Evolutionary conservation across 345 rosid species (phyloP).

Genomic region (Eucalyptus erythrocorys): DNA sequence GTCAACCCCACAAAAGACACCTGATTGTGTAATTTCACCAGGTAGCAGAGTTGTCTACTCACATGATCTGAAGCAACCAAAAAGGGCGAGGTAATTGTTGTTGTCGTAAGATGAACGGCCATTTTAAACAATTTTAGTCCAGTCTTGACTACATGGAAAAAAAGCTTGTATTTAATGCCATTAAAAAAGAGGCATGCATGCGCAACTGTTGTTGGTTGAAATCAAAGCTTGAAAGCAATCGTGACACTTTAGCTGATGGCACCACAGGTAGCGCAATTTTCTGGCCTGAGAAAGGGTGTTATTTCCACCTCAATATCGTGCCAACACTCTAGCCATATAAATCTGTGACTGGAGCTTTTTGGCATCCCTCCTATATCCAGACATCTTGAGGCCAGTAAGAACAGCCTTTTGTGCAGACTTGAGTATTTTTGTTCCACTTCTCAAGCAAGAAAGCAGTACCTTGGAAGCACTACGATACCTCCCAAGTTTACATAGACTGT

Average conservation of each 20-base stretch:
- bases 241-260: background rate
- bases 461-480: conserved; percentile 54
- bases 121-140: background rate
- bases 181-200: background rate
- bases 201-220: background rate
- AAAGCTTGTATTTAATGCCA: background rate
- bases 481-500: conserved; percentile 66
- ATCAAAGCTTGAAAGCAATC: background rate
- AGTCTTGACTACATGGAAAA: background rate
- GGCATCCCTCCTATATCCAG: conserved; percentile 44
- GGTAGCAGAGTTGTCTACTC: background rate
- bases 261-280: background rate
- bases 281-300: background rate
- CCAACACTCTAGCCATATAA: conserved; percentile 19
- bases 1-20: background rate
- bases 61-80: background rate
- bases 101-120: background rate
- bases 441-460: conserved; percentile 51
- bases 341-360: conserved; percentile 44
- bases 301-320: conserved; percentile 4
- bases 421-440: conserved; percentile 48
- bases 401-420: conserved; percentile 60
- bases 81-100: background rate
- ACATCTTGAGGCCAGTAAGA: conserved; percentile 42
- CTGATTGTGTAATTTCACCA: background rate